Evolutionary conservation across 164 flowering plant species (phyloP).

Genomic region (Tetrastigma voinierianum): DNA sequence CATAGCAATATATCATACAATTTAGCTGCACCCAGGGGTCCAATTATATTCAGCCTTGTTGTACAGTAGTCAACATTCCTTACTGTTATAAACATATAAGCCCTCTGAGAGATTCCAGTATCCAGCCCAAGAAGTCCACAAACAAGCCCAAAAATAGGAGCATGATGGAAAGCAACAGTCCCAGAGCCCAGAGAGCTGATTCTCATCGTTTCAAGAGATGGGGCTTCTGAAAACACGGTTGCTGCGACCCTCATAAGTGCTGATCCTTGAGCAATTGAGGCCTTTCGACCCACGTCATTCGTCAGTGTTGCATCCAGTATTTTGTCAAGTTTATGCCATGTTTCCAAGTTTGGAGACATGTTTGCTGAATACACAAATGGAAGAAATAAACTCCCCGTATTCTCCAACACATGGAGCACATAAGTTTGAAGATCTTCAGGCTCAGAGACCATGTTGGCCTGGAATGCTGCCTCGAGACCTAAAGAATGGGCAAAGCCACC

Average conservation of each 20-base stretch:
- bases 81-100: conserved; percentile 81
- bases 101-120: conserved; percentile 59
- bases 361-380: conserved; percentile 72
- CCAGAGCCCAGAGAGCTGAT: conserved; percentile 34
- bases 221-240: conserved; percentile 66
- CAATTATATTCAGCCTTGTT: conserved; percentile 86
- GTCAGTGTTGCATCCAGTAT: conserved; percentile 74
- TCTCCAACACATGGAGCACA: conserved; percentile 57
- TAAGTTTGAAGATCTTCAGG: conserved; percentile 57
- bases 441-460: conserved; percentile 43
- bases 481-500: conserved; percentile 97
- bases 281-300: conserved; percentile 76
- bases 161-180: conserved; percentile 67
- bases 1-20: conserved; percentile 67
- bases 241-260: conserved; percentile 85
- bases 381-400: too few species aligned
- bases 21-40: conserved; percentile 82
- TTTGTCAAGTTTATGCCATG: conserved; percentile 57
- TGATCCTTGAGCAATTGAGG: conserved; percentile 86
- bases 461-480: conserved; percentile 93
- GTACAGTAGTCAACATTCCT: conserved; percentile 89
- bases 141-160: conserved; percentile 85
- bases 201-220: conserved; percentile 69
- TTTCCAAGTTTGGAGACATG: conserved; percentile 48
- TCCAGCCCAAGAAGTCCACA: conserved; percentile 78